Conservation (phyloP, 164 flowering plant species). For the Houttuynia cordata region DNA sequence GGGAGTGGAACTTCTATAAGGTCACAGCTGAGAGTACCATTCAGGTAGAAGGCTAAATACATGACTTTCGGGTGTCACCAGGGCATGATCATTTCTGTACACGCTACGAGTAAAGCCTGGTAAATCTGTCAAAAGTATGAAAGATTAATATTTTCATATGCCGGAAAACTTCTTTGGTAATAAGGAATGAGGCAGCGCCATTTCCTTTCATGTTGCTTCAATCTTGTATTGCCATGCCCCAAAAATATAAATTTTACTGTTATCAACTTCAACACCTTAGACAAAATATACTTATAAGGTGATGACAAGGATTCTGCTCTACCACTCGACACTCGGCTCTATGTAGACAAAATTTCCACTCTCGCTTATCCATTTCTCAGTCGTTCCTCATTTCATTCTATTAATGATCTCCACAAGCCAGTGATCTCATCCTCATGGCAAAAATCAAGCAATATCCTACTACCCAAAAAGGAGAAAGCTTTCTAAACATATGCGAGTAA, state of each 20-base stretch:
- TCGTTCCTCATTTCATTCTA: background rate
- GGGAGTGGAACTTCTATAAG: background rate
- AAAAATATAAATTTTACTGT: too few relatives aligned
- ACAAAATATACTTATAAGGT: too few relatives aligned
- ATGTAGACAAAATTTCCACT: too few relatives aligned
- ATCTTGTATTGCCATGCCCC: too few relatives aligned
- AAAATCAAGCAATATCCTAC: background rate
- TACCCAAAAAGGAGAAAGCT: background rate
- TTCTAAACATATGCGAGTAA: background rate
- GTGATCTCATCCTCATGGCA: background rate
- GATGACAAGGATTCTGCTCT: too few relatives aligned
- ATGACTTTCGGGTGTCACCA: slow-evolving; percentile 93
- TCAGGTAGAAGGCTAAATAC: slow-evolving; percentile 87
- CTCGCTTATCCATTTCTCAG: background rate
- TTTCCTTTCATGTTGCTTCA: too few relatives aligned
- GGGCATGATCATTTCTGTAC: slow-evolving; percentile 74
- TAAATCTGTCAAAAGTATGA: slow-evolving; percentile 39
- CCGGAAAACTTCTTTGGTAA: background rate
- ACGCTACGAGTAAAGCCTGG: slow-evolving; percentile 98
- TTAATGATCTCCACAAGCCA: background rate
- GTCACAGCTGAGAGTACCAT: slow-evolving; percentile 35
- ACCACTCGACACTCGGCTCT: too few relatives aligned
- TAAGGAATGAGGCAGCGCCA: too few relatives aligned
- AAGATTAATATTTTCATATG: background rate
- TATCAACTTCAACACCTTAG: too few relatives aligned